These are phyloP conservation scores for Harringtonia lauricola DNA, from an alignment of 2,329 filamentous ascomycete genomes.

Conservation along the genomic window DNA sequence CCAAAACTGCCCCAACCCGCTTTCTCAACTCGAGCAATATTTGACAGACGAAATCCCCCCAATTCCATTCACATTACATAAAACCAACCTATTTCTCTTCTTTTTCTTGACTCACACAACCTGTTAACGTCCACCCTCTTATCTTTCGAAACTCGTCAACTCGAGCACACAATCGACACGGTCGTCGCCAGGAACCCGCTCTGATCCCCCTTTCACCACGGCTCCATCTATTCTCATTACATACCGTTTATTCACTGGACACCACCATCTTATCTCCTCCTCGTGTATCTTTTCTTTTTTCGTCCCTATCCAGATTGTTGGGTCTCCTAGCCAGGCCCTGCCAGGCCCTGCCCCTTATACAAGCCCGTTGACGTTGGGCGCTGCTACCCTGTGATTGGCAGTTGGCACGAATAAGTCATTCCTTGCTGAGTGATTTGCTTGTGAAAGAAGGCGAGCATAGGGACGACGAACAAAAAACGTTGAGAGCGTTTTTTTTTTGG, in stretches of 20 bases:
- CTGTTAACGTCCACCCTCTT: conserved; percentile 26
- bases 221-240: conserved; percentile 9
- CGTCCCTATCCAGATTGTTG: background rate
- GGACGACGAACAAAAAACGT: no score
- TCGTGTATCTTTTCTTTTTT: conserved; percentile 1
- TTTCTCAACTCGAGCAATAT: conserved; percentile 13
- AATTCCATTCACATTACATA: conserved; percentile 35
- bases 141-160: conserved; percentile 18
- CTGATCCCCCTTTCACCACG: conserved; percentile 14
- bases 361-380: background rate
- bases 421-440: no score
- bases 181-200: conserved; percentile 16
- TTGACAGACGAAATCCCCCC: conserved; percentile 7
- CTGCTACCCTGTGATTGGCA: no score
- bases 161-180: conserved; percentile 9
- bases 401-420: no score
- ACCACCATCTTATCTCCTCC: conserved; percentile 1
- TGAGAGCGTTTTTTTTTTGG: no score
- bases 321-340: no score
- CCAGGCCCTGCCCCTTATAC: no score
- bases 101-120: conserved; percentile 29
- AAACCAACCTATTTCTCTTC: conserved; percentile 31
- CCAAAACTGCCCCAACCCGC: background rate
- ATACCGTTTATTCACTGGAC: conserved; percentile 5
- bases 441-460: no score